Base-by-base conservation (phyloP, 345 rosid species). In the Eucalyptus marginata region DNA sequence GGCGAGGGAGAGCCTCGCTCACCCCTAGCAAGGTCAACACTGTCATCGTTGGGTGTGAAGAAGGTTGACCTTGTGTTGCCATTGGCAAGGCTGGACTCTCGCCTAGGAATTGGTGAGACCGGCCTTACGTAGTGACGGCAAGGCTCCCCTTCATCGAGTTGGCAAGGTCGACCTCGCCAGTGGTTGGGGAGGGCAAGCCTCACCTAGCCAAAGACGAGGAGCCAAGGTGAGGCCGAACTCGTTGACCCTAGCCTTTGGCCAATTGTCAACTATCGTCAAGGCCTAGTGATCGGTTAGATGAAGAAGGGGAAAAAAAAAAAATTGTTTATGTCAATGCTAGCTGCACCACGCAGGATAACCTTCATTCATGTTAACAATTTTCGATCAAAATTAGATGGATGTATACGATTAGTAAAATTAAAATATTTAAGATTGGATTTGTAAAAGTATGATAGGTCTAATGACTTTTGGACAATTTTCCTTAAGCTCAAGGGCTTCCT, bases 1-100 rank as follows among this genome's bases (percentile, higher is more conserved):
- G 0, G 29, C 0, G 12, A 56, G 5, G 27, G 1, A 4, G 1
- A 56, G 62, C 62, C 62, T 56, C 0, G 1, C 6, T 20, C 62
- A 24, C 29, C 29, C 29, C 62, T 56, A 56, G 29, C 13, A 22
- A 56, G 6, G 29, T 56, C 6, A 22, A 56, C 62, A 56, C 4
- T 24, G 62, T 24, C 62, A 56, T 56, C 2, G 0, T 24, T 56
- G 29, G 62, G 29, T 10, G 13, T 56, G 62, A 24, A 24, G 27
- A 24, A 22, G 29, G 62, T 56, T 3, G 1, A 56, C 62, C 6
- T 56, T 56, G 62, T 0, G 0, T 56, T 56, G 62, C 62, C 29
- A 56, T 3, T 56, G 0, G 0, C 0, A 1, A 56, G 29, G 29
- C 62, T 22, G 10, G 62, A 56, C 62, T 24, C 62, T 56, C 1